These are phyloP conservation scores for Petunia axillaris DNA, from an alignment of 257 asterid genomes.

Conservation along the genomic window DNA sequence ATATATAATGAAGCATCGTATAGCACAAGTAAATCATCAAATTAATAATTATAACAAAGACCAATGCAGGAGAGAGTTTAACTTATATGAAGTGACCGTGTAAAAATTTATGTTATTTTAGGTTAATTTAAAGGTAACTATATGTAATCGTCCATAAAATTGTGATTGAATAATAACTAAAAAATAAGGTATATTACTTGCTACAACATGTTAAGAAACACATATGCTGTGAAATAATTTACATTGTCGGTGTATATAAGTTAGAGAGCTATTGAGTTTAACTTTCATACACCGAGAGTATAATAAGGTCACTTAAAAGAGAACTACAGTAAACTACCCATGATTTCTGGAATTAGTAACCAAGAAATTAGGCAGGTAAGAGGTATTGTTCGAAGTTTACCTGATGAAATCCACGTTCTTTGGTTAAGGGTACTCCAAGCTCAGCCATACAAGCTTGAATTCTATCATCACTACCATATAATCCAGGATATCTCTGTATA, in stretches of 20 bases:
- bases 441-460: constrained; percentile 87
- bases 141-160: neutral
- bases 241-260: neutral
- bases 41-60: too few relatives aligned
- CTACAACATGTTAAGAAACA: neutral
- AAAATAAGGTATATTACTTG: neutral
- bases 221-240: neutral
- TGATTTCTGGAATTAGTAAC: too few relatives aligned
- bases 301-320: too few relatives aligned
- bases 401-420: constrained; percentile 81
- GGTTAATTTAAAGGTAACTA: neutral
- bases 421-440: constrained; percentile 76
- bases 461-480: constrained; percentile 73
- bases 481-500: constrained; percentile 66
- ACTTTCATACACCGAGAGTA: too few relatives aligned
- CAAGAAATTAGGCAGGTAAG: neutral
- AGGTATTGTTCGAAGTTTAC: constrained; percentile 33
- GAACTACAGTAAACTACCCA: too few relatives aligned
- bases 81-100: too few relatives aligned
- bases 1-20: too few relatives aligned
- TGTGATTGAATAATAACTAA: neutral
- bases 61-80: too few relatives aligned
- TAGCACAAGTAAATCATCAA: too few relatives aligned
- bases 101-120: neutral
- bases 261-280: too few relatives aligned